Conservation (phyloP, 169 alveolate genomes). For the Eimeria sp. region DNA sequence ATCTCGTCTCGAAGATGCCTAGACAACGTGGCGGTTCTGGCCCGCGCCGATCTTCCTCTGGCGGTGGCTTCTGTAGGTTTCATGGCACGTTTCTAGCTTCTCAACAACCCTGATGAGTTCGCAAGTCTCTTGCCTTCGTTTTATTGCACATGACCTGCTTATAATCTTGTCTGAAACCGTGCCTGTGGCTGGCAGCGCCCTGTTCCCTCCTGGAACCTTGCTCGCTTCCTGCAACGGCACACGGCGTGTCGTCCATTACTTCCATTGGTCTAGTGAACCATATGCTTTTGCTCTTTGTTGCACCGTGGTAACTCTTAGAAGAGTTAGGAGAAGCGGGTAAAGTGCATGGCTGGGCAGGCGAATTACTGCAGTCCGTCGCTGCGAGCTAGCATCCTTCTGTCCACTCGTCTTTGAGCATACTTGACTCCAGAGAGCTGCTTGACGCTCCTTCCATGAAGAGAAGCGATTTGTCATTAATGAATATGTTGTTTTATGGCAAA, state of each 20-base stretch:
- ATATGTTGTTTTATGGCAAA: background rate
- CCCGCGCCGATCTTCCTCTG: slow-evolving; percentile 77
- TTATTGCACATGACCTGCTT: background rate
- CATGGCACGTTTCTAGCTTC: background rate
- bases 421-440: background rate
- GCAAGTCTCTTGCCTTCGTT: background rate
- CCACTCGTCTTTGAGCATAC: background rate
- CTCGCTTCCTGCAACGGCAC: slow-evolving; percentile 2
- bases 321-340: background rate
- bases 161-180: background rate
- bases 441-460: background rate
- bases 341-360: background rate
- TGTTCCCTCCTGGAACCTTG: background rate
- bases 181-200: background rate
- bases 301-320: background rate
- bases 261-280: background rate
- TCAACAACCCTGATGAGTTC: background rate
- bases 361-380: background rate
- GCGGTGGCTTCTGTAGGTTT: slow-evolving; percentile 76
- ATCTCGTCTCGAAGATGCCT: slow-evolving; percentile 40
- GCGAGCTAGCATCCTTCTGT: background rate
- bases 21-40: slow-evolving; percentile 73
- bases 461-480: background rate
- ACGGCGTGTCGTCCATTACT: background rate
- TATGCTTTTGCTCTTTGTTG: background rate